Evolutionary conservation across 257 asterid genomes (phyloP).

Genomic region (Lycium ferocissimum): DNA sequence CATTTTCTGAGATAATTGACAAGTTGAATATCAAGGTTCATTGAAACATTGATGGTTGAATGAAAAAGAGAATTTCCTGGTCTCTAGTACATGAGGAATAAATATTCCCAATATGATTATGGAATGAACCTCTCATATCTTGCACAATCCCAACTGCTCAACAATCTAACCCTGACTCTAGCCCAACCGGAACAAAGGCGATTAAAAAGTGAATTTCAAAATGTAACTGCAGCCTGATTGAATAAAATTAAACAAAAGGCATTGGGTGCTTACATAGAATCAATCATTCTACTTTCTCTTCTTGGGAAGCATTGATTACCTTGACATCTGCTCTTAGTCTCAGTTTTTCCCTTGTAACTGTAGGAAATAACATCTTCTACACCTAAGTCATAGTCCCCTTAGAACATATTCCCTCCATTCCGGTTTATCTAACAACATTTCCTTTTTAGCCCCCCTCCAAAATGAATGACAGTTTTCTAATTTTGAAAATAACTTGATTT

Average conservation of each 20-base stretch:
- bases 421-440: neutral
- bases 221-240: neutral
- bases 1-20: neutral
- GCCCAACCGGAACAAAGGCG: neutral
- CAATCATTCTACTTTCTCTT: neutral
- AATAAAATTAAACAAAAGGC: constrained; percentile 5
- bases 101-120: constrained; percentile 10
- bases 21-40: neutral
- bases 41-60: neutral
- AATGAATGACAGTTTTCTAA: neutral
- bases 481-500: neutral
- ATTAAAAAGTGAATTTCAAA: neutral
- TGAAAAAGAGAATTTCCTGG: neutral
- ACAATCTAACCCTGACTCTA: constrained; percentile 20
- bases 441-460: neutral
- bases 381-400: neutral
- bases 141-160: constrained; percentile 7
- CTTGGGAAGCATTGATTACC: constrained; percentile 23
- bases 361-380: neutral
- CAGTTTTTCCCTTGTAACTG: constrained; percentile 1
- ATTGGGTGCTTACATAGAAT: neutral
- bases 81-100: constrained; percentile 8
- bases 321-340: neutral
- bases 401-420: constrained; percentile 19
- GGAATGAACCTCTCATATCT: neutral